Base-by-base conservation (phyloP, 257 asterid species). In the Fraxinus americana region DNA sequence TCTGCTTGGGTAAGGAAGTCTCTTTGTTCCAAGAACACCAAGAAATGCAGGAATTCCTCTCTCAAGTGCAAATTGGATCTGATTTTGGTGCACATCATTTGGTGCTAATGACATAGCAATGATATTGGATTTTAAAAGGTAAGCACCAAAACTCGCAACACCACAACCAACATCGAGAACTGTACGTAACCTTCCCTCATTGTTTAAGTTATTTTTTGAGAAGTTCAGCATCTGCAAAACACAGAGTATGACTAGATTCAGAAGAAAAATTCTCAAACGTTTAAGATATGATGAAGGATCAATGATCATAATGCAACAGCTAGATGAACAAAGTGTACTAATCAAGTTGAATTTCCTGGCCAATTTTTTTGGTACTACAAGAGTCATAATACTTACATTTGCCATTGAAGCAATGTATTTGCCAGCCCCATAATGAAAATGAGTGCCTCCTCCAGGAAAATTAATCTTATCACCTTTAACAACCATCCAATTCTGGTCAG, bases 11-110 rank as follows among this genome's bases (percentile, higher is more conserved):
- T 87, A 87, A 57, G 91, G 91, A 65, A 87, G 89, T 78, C 91
- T 85, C 84, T 81, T 87, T 69, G 91, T 87, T 78, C 91, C 89
- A 73, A 87, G 87, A 83, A 87, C 88, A 72, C 91, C 91, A 71
- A 87, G 89, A 76, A 81, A 87, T 76, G 91, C 91, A 34, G 91
- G 91, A 66, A 87, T 85, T 72, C 91, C 91, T 85, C 91, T 85
- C 71, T 87, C 91, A 68, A 87, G 72, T 27, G 91, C 91, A 81
- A 87, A 87, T 73, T 87, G 91, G 81, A 87, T 87, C 78, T 87
- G 91, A 81, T 87, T 87, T 73, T 87, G 91, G 79, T 87, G 91
- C 74, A 87, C 91, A 77, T 87, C 91, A 52, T 87, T 87, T 11
- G 91, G 91, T 30, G 91, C 91, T 76, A 87, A 77, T 23, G 91